Base-by-base conservation (phyloP, 352 stramenopile genomes). In the Phytophthora vignae region DNA sequence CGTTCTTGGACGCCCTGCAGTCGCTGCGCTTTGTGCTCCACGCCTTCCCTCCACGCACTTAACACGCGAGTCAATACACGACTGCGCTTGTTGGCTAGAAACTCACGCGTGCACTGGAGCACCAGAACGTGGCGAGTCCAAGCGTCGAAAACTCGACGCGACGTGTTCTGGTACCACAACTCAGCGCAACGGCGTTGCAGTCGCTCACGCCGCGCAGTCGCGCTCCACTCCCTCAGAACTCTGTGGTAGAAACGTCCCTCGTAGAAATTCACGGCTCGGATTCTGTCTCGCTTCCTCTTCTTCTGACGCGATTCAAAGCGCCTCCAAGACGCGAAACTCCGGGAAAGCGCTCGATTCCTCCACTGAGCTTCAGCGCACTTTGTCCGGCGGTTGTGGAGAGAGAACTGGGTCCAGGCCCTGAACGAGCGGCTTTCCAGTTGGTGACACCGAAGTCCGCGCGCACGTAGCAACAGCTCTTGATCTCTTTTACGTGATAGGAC, bases 381-480 rank as follows among this genome's bases (percentile, higher is more conserved):
- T 7, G 60, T 54, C 12, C 73, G 49, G 2, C 71, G 74, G 7
- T 48, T 50, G 2, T 55, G 55, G 1, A 29, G 55, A 0, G 55
- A 22, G 53, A 67, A 76, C 1, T 46, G n/a, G 8, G 50, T 11
- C 83, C 83, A 91, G 3, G 60, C 17, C 14, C 27, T 64, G 46
- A 91, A 85, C 0, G 77, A 76, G 49, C 64, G 64, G 2, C 64
- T 67, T 60, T 89, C 80, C 0, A 29, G 60, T 56, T 79, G 78
- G 55, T 85, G 79, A 4, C 55, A 69, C 48, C 82, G 63, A 21
- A 88, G 49, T 8, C 64, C 61, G 21, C 48, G 74, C 4, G 82
- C 82, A 2, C 69, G 71, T 2, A 74, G 44, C 19, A 85, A 3
- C 2, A 84, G 29, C 22, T 65, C 31, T 19, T 62, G 55, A 6